A percentile compares a stretch with the other conserved stretches of the same genome.
These are phyloP conservation scores for Rhododendron henanense DNA, from an alignment of 148 eudicot genomes.

Conservation along the genomic window DNA sequence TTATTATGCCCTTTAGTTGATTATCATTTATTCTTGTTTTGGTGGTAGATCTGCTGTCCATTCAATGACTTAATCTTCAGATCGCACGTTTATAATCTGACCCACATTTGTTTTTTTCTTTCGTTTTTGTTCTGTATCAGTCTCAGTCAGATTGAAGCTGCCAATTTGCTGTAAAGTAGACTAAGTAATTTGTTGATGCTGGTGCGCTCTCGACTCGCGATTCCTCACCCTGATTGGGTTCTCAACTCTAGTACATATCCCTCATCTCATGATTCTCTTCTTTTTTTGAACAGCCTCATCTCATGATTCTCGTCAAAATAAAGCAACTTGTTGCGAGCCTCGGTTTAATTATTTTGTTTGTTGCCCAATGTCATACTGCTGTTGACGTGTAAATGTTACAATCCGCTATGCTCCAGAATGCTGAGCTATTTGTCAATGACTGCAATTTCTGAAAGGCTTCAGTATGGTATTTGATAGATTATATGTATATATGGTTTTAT, in stretches of 20 bases:
- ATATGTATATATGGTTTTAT: background rate
- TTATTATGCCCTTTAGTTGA: background rate
- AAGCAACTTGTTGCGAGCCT: background rate
- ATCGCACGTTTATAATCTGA: background rate
- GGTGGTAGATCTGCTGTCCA: background rate
- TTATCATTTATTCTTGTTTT: background rate
- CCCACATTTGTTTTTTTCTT: background rate
- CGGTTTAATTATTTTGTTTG: background rate
- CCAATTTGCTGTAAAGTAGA: conserved; percentile 6
- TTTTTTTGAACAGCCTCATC: background rate
- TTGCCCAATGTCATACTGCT: background rate
- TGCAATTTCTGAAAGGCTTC: background rate
- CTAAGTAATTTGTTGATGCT: background rate
- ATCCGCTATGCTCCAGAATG: background rate
- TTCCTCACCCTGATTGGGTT: background rate
- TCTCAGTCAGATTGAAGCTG: conserved; percentile 13
- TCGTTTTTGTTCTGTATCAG: background rate
- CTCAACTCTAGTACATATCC: background rate
- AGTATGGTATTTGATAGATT: background rate
- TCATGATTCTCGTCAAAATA: background rate
- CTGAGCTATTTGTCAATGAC: background rate
- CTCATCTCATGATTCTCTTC: background rate
- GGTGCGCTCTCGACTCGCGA: background rate
- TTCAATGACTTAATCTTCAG: background rate
- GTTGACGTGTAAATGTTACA: background rate